A percentile compares a stretch with the other conserved stretches of the same genome.
Conservation (phyloP, 148 eudicot genomes). For the Cornus florida region DNA sequence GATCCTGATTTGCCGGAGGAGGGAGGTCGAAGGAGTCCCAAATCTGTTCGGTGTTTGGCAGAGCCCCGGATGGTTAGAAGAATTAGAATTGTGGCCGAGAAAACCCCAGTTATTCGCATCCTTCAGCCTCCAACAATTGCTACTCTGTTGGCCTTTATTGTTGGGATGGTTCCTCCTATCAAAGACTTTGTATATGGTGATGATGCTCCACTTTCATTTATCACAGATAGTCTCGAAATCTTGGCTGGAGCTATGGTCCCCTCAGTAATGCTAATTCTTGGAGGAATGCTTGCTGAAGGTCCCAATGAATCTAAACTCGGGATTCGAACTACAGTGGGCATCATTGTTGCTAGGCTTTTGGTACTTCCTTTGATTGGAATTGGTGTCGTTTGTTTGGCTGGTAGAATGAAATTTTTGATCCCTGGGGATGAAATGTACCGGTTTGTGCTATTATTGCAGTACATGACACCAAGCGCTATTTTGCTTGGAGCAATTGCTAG, state of each 20-base stretch:
- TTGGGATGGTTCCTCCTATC: constrained; percentile 73
- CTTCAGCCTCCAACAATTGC: constrained; percentile 86
- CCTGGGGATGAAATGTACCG: constrained; percentile 67
- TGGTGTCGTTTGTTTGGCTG: constrained; percentile 57
- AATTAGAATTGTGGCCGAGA: constrained; percentile 69
- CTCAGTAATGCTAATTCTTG: constrained; percentile 75
- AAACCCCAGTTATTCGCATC: constrained; percentile 63
- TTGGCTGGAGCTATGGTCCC: constrained; percentile 87
- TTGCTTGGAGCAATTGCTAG: constrained; percentile 94
- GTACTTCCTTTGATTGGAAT: constrained; percentile 75
- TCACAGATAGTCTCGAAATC: constrained; percentile 64
- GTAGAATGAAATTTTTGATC: constrained; percentile 42
- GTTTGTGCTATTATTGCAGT: constrained; percentile 81
- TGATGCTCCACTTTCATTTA: constrained; percentile 52
- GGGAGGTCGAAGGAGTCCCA: constrained; percentile 40
- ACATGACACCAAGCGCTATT: constrained; percentile 87
- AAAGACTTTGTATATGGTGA: constrained; percentile 60
- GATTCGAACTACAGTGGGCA: constrained; percentile 57
- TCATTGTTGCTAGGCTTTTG: constrained; percentile 63
- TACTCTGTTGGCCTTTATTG: constrained; percentile 55
- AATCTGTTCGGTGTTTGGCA: constrained; percentile 54
- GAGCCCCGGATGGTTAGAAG: constrained; percentile 71
- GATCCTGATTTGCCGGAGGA: constrained; percentile 49
- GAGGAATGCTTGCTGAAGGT: constrained; percentile 91
- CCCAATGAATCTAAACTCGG: constrained; percentile 75